These are phyloP conservation scores for Sherardia arvensis DNA, from an alignment of 257 asterid genomes.

Conservation along the genomic window DNA sequence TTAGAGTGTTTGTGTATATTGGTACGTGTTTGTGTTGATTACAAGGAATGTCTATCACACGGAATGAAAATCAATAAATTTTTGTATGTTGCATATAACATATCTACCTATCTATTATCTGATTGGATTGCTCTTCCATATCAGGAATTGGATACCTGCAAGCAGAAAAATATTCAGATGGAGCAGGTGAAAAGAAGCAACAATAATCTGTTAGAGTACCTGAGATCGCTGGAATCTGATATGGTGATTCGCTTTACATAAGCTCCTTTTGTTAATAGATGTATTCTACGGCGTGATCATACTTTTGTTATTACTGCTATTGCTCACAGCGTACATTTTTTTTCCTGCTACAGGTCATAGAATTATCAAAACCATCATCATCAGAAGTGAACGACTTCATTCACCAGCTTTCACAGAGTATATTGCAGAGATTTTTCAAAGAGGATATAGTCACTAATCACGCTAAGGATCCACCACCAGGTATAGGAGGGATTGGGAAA, in stretches of 20 bases:
- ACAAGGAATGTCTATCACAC: background rate
- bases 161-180: conserved; percentile 53
- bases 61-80: background rate
- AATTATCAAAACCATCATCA: conserved; percentile 83
- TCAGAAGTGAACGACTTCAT: conserved; percentile 87
- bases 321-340: background rate
- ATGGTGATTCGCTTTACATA: conserved; percentile 45
- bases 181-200: conserved; percentile 48
- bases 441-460: conserved; percentile 35
- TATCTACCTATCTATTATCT: conserved; percentile 1
- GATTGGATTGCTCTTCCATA: conserved; percentile 12
- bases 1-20: too few relatives aligned
- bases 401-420: conserved; percentile 75
- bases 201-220: conserved; percentile 74
- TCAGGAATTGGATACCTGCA: conserved; percentile 59
- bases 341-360: conserved; percentile 57
- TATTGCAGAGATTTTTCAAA: conserved; percentile 46
- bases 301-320: background rate
- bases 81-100: background rate
- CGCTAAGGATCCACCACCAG: conserved; percentile 18
- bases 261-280: background rate
- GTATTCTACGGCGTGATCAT: background rate
- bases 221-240: conserved; percentile 78
- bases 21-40: too few relatives aligned
- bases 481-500: conserved; percentile 26